Conservation (phyloP, 116 monocot genomes). For the Dioscorea cayenensis region DNA sequence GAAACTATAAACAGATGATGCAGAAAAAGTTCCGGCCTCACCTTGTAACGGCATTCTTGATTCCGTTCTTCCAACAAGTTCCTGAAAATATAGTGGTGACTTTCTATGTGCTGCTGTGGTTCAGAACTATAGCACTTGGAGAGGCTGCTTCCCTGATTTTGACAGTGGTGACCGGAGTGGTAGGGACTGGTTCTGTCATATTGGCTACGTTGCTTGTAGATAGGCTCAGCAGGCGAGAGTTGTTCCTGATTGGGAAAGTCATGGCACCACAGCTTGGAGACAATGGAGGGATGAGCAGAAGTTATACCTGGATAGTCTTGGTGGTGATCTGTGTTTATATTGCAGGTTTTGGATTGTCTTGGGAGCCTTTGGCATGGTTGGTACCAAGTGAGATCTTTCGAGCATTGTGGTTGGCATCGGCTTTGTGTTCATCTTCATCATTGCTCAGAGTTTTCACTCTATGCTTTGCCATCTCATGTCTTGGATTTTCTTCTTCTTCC, state of each 20-base stretch:
- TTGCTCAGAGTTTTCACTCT: too few species aligned
- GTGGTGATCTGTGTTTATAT: constrained; percentile 3
- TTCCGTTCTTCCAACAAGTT: constrained; percentile 9
- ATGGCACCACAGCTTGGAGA: not conserved
- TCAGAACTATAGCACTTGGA: constrained; percentile 8
- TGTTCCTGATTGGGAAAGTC: not conserved
- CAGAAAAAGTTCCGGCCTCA: not conserved
- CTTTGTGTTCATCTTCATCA: not conserved
- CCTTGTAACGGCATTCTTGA: constrained; percentile 1
- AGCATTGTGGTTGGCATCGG: constrained; percentile 1
- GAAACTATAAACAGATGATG: not conserved
- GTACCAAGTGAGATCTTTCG: constrained; percentile 13
- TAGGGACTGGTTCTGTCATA: not conserved
- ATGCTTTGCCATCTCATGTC: too few species aligned
- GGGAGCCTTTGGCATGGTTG: constrained; percentile 8
- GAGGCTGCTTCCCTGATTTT: constrained; percentile 9
- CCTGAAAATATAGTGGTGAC: not conserved
- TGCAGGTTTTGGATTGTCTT: constrained; percentile 7
- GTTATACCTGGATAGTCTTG: not conserved
- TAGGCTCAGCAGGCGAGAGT: not conserved
- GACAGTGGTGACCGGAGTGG: constrained; percentile 7
- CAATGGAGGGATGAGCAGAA: not conserved
- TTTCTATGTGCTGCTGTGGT: constrained; percentile 12
- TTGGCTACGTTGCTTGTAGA: not conserved
- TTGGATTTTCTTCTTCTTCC: constrained; percentile 11